phyloP scores from a whole-genome alignment of 23 red algal genomes.

The Cyanidioschyzon merolae region DNA sequence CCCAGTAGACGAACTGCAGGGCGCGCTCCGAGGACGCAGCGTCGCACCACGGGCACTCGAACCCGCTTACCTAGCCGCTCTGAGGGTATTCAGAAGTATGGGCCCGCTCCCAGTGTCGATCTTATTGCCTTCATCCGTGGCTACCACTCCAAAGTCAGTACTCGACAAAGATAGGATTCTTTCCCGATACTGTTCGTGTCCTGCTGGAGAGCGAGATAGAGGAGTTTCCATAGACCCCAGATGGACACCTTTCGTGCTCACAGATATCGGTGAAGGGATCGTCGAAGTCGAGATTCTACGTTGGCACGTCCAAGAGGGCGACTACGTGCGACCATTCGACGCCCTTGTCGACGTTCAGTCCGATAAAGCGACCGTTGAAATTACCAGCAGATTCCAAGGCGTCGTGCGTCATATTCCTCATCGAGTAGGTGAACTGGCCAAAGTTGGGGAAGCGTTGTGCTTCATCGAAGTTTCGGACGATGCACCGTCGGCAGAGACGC shows the following conservation, averaged over 20 bases:
- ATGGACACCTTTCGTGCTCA: constrained; percentile 27
- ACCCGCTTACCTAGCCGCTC: no score
- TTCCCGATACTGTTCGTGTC: no score
- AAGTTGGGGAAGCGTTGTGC: constrained; percentile 32
- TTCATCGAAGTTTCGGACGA: constrained; percentile 4
- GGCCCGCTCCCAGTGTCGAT: no score
- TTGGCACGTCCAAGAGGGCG: constrained; percentile 33
- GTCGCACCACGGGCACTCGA: no score
- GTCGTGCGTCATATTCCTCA: constrained; percentile 11
- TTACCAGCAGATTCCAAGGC: constrained; percentile 31
- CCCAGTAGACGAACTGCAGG: no score
- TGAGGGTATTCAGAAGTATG: no score
- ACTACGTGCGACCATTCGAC: constrained; percentile 34
- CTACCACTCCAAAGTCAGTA: no score
- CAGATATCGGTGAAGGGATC: constrained; percentile 52
- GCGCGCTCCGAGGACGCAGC: no score
- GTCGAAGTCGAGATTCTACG: constrained; percentile 31
- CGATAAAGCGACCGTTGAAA: constrained; percentile 46
- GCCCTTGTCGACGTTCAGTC: constrained; percentile 31
- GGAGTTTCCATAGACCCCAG: neutral
- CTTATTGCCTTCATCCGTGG: no score
- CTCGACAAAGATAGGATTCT: no score
- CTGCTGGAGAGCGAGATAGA: no score
- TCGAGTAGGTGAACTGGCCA: constrained; percentile 25
- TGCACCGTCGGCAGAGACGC: neutral